Conservation (phyloP, 2,329 filamentous ascomycete genomes). For the Aureobasidium pullulans region DNA sequence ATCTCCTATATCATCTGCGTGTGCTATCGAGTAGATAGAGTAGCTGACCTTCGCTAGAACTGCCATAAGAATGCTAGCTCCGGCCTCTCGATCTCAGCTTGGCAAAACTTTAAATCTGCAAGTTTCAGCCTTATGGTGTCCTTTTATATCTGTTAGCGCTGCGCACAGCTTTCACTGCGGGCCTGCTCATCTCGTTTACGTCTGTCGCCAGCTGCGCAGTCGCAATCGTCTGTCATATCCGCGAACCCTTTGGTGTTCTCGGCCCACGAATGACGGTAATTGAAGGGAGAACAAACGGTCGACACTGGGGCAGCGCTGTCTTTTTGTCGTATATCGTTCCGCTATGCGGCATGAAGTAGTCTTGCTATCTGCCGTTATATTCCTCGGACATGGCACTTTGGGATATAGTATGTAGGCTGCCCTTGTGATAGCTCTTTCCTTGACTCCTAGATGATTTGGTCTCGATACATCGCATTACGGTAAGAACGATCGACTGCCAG, state of each 20-base stretch:
- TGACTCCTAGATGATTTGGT: background rate
- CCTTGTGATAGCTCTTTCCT: background rate
- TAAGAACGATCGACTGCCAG: background rate
- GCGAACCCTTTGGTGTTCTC: background rate
- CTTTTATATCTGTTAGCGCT: background rate
- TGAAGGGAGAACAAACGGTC: background rate
- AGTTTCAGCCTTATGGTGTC: background rate
- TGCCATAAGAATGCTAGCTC: background rate
- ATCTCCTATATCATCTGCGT: background rate
- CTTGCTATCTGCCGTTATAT: background rate
- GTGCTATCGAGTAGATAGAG: background rate
- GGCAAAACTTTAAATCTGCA: background rate
- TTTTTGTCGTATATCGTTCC: background rate
- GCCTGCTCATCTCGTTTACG: conserved; percentile 7
- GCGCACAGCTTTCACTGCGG: background rate
- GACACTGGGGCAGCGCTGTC: background rate
- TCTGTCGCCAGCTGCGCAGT: background rate
- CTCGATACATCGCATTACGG: background rate
- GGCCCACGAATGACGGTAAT: background rate
- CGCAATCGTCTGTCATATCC: background rate
- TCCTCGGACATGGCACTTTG: background rate
- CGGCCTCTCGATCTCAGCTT: background rate
- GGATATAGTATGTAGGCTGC: background rate
- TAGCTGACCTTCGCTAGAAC: background rate
- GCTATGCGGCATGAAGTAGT: background rate